Conservation (phyloP, 345 rosid genomes). For the Eucalyptus marginata region DNA sequence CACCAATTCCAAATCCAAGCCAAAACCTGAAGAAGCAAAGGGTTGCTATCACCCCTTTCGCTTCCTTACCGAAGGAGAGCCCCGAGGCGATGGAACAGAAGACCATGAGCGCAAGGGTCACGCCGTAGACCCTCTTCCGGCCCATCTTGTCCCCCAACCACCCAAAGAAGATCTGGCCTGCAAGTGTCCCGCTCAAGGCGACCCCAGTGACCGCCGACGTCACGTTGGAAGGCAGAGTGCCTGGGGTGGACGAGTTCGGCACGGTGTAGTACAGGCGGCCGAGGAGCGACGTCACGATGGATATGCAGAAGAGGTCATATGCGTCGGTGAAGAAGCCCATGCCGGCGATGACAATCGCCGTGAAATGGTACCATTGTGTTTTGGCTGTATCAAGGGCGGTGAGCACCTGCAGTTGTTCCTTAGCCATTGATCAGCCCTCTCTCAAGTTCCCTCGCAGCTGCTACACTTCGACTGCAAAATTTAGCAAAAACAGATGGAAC, state of each 20-base stretch:
- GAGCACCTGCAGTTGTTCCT: conserved; percentile 13
- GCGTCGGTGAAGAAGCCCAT: conserved; percentile 64
- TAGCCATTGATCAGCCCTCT: neutral
- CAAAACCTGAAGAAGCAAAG: conserved; percentile 53
- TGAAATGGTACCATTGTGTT: conserved; percentile 51
- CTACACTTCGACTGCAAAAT: neutral
- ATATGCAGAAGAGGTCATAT: conserved; percentile 55
- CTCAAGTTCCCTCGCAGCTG: neutral
- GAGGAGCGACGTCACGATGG: conserved; percentile 26
- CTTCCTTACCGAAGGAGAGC: conserved; percentile 44
- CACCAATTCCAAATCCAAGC: conserved; percentile 66
- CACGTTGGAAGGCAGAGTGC: neutral
- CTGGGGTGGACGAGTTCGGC: neutral
- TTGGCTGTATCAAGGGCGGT: conserved; percentile 33
- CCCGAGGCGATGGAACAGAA: conserved; percentile 53
- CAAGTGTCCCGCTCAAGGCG: conserved; percentile 43
- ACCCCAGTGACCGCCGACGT: conserved; percentile 24
- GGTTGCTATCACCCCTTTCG: conserved; percentile 38
- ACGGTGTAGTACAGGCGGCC: conserved; percentile 29
- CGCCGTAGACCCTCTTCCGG: conserved; percentile 50
- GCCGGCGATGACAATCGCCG: conserved; percentile 48
- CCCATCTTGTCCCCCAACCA: conserved; percentile 50
- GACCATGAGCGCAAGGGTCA: conserved; percentile 40
- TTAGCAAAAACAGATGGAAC: neutral
- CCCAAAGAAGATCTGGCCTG: conserved; percentile 58